Percentiles rank a stretch among this genome's conserved stretches.
phyloP scores from a whole-genome alignment of 805 yeast genomes.

The Pichia membranifaciens region DNA sequence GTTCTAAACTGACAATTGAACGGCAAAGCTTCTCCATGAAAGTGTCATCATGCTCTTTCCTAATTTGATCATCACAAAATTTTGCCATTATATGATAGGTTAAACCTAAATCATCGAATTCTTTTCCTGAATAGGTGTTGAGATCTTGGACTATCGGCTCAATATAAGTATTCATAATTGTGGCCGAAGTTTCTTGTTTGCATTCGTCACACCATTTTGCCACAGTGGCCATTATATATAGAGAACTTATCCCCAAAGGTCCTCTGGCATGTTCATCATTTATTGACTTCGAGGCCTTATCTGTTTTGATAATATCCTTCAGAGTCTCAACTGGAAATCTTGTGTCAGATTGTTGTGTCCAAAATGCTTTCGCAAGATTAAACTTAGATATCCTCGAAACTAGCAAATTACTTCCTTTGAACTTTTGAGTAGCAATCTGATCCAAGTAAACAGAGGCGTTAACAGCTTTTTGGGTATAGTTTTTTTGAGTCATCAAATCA shows the following conservation, averaged over 20 bases:
- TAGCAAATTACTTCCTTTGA: conserved; percentile 12
- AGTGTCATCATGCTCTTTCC: conserved; percentile 38
- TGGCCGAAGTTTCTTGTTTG: conserved; percentile 57
- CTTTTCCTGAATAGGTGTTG: conserved; percentile 18
- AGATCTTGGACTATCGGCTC: conserved; percentile 34
- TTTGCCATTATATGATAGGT: conserved; percentile 58
- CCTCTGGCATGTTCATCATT: not conserved
- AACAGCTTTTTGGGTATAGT: conserved; percentile 44
- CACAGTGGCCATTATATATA: conserved; percentile 31
- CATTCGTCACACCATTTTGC: conserved; percentile 71
- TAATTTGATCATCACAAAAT: conserved; percentile 65
- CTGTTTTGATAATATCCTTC: conserved; percentile 26
- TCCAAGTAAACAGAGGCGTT: conserved; percentile 44
- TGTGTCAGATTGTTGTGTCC: conserved; percentile 54
- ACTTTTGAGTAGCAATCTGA: conserved; percentile 28
- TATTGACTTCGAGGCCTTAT: not conserved
- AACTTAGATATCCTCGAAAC: conserved; percentile 30
- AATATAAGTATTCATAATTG: conserved; percentile 54
- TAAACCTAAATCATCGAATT: conserved; percentile 28
- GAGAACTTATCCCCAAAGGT: conserved; percentile 1
- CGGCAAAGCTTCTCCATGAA: conserved; percentile 36
- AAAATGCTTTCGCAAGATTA: conserved; percentile 55
- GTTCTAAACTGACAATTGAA: conserved; percentile 30
- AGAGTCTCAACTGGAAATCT: conserved; percentile 53
- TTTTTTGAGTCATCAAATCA: conserved; percentile 33